A percentile compares a stretch with the other conserved stretches of the same genome.
Conservation (phyloP, 192 early-diverging fungal genomes). For the Coemansia sp. region DNA sequence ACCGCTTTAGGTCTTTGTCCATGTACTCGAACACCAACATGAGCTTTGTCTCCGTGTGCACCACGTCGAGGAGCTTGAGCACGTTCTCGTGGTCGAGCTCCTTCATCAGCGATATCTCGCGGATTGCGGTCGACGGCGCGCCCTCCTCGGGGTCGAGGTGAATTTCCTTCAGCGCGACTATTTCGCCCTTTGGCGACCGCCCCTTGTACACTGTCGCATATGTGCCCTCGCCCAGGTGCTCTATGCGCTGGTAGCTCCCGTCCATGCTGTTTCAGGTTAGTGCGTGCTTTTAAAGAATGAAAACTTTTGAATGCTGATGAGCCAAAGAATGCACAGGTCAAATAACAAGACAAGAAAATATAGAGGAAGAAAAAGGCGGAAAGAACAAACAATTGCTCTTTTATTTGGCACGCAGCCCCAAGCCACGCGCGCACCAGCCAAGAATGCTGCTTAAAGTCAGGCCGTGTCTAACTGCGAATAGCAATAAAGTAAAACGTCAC, state of each 20-base stretch:
- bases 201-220: conserved; percentile 93
- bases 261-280: conserved; percentile 23
- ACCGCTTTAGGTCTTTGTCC: conserved; percentile 85
- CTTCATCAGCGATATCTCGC: conserved; percentile 98
- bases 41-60: conserved; percentile 82
- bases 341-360: not conserved
- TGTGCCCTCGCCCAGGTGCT: conserved; percentile 97
- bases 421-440: too few species aligned
- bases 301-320: not conserved
- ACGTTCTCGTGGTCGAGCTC: conserved; percentile 93
- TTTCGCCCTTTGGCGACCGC: conserved; percentile 70
- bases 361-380: not conserved
- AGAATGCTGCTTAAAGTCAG: too few species aligned
- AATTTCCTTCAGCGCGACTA: conserved; percentile 97
- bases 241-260: conserved; percentile 68
- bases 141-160: conserved; percentile 87
- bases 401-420: too few species aligned
- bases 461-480: too few species aligned
- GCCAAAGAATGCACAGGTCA: not conserved
- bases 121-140: conserved; percentile 94
- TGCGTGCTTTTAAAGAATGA: not conserved
- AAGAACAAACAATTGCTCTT: too few species aligned
- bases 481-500: not conserved
- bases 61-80: conserved; percentile 78
- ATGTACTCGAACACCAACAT: conserved; percentile 87